These are phyloP conservation scores for Fusarium lyarnte DNA, from an alignment of 2,329 filamentous ascomycete genomes.

Conservation along the genomic window DNA sequence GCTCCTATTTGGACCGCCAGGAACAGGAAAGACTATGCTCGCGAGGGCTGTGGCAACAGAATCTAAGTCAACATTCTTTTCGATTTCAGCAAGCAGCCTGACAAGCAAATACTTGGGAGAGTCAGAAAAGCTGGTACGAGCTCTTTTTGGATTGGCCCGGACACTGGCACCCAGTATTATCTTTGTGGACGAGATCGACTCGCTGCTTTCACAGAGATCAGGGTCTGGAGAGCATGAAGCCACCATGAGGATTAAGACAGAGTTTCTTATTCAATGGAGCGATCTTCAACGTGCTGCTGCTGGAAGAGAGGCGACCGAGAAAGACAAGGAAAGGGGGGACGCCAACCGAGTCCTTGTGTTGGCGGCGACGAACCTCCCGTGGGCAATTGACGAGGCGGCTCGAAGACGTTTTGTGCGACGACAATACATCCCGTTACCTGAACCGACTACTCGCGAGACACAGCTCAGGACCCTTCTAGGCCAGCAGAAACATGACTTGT, in stretches of 20 bases:
- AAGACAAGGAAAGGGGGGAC: constrained; percentile 78
- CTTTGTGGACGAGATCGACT: constrained; percentile 98
- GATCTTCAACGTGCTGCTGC: constrained; percentile 92
- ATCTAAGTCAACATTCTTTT: constrained; percentile 94
- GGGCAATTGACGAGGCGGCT: constrained; percentile 97
- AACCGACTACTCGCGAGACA: constrained; percentile 79
- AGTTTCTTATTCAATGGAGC: constrained; percentile 98
- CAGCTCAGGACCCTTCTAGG: constrained; percentile 84
- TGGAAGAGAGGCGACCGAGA: constrained; percentile 75
- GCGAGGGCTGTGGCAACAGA: constrained; percentile 92
- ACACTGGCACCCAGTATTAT: constrained; percentile 93
- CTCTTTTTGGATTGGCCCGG: constrained; percentile 90
- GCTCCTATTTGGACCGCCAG: constrained; percentile 94
- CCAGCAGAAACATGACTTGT: constrained; percentile 86
- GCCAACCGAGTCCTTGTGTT: constrained; percentile 90
- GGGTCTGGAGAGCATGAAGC: constrained; percentile 91
- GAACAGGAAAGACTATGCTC: constrained; percentile 99
- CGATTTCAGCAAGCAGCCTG: constrained; percentile 91
- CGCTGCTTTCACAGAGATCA: constrained; percentile 83
- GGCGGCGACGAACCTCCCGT: constrained; percentile 94
- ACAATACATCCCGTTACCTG: constrained; percentile 95
- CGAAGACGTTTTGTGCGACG: constrained; percentile 88
- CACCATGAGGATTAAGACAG: constrained; percentile 92
- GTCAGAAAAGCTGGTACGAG: constrained; percentile 94
- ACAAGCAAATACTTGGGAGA: constrained; percentile 97